Conservation (phyloP, 192 early-diverging fungal genomes). For the Gryganskiella cystojenkinii region DNA sequence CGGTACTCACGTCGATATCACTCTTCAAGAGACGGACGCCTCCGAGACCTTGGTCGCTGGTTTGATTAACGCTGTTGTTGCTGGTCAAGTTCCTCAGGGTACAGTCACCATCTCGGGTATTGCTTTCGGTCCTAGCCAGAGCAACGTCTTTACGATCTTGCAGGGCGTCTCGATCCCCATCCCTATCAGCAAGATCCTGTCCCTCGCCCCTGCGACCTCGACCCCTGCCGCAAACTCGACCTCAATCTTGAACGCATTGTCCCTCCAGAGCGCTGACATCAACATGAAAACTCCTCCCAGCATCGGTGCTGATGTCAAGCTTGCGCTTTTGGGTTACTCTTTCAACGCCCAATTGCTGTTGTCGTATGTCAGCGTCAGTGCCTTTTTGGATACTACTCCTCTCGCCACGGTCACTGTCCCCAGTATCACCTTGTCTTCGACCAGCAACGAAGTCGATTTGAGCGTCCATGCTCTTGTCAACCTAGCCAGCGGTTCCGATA, state of each 20-base stretch:
- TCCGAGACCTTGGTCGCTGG: conserved; percentile 16
- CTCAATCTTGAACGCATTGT: conserved; percentile 11
- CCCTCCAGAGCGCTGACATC: conserved; percentile 22
- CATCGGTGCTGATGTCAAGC: conserved; percentile 17
- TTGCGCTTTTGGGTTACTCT: conserved; percentile 7
- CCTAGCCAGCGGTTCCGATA: conserved; percentile 3
- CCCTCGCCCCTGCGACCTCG: conserved; percentile 11
- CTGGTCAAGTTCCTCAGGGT: conserved; percentile 17
- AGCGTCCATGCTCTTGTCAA: conserved; percentile 10
- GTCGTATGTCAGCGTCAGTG: conserved; percentile 13
- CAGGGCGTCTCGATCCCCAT: conserved; percentile 17
- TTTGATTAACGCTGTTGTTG: conserved; percentile 15
- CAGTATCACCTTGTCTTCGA: not conserved
- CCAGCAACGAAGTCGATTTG: conserved; percentile 9
- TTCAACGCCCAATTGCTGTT: conserved; percentile 15
- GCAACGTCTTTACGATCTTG: conserved; percentile 17
- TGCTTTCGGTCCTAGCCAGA: conserved; percentile 18
- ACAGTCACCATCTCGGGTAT: conserved; percentile 16
- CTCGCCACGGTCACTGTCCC: conserved; percentile 11
- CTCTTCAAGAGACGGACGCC: conserved; percentile 10
- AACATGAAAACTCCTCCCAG: conserved; percentile 31
- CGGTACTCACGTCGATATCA: conserved; percentile 10
- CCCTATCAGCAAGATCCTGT: conserved; percentile 14
- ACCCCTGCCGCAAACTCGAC: conserved; percentile 9
- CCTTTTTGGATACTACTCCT: conserved; percentile 8